Conservation (phyloP, 805 yeast species). For the Yarrowia sp. region DNA sequence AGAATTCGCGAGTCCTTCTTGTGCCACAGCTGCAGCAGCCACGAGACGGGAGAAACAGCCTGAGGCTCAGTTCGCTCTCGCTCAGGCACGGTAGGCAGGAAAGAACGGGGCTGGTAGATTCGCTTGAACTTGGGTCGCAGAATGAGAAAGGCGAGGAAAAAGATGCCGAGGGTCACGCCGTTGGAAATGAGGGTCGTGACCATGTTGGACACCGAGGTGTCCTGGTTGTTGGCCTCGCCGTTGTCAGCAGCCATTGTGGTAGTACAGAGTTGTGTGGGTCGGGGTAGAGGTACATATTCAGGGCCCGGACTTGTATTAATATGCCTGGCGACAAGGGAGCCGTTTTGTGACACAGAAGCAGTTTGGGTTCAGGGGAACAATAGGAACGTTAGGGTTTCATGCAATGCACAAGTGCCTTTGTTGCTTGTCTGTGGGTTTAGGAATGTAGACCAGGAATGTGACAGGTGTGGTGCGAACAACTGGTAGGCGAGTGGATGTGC, state of each 20-base stretch:
- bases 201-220: conserved; percentile 69
- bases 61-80: conserved; percentile 62
- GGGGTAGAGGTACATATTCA: background rate
- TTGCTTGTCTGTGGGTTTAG: conserved; percentile 1
- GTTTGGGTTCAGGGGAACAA: conserved; percentile 24
- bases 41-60: conserved; percentile 62
- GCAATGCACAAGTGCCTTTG: background rate
- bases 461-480: too few species aligned
- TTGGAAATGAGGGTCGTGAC: conserved; percentile 69
- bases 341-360: background rate
- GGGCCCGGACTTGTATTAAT: background rate
- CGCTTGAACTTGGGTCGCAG: conserved; percentile 65
- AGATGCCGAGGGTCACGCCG: conserved; percentile 60
- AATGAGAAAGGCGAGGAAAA: conserved; percentile 60
- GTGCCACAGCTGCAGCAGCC: conserved; percentile 64
- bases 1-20: conserved; percentile 74
- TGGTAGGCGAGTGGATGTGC: background rate
- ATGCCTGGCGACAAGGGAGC: background rate
- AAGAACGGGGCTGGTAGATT: conserved; percentile 81
- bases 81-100: conserved; percentile 52
- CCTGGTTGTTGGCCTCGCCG: background rate
- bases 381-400: background rate
- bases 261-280: background rate
- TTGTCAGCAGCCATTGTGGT: conserved; percentile 8
- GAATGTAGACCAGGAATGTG: conserved; percentile 13